These are phyloP conservation scores for Rhizopogon vulgaris DNA, from an alignment of 768 basidiomycete genomes.

Conservation along the genomic window DNA sequence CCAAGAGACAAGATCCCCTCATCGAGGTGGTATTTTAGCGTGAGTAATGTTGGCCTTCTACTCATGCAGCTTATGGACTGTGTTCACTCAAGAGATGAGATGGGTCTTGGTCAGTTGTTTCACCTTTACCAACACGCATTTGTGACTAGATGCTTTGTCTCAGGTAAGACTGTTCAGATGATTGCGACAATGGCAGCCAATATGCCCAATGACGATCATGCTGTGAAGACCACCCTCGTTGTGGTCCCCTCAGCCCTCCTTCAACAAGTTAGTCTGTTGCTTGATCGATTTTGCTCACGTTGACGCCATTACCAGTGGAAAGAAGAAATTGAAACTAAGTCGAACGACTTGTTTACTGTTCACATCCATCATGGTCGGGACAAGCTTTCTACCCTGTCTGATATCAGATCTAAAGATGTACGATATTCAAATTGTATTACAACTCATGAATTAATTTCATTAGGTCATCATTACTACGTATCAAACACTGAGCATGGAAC, in stretches of 20 bases:
- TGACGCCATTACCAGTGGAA: slow-evolving; percentile 45
- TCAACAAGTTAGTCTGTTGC: slow-evolving; percentile 42
- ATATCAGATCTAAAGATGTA: slow-evolving; percentile 51
- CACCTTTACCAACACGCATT: neutral
- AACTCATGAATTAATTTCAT: neutral
- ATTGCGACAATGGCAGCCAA: slow-evolving; percentile 75
- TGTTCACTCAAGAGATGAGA: slow-evolving; percentile 46
- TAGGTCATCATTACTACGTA: slow-evolving; percentile 76
- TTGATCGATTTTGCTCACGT: neutral
- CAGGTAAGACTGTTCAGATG: slow-evolving; percentile 73
- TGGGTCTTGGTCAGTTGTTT: slow-evolving; percentile 46
- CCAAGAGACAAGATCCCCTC: slow-evolving; percentile 41
- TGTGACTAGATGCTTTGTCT: neutral
- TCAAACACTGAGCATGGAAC: slow-evolving; percentile 61
- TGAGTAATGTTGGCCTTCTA: slow-evolving; percentile 18
- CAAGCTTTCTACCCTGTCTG: slow-evolving; percentile 50
- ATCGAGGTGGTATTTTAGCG: slow-evolving; percentile 64
- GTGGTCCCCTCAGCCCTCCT: slow-evolving; percentile 74
- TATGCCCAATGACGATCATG: slow-evolving; percentile 41
- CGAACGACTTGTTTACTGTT: slow-evolving; percentile 53
- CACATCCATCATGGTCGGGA: slow-evolving; percentile 70
- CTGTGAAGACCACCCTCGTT: slow-evolving; percentile 55
- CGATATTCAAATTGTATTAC: slow-evolving; percentile 4
- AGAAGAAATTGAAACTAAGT: slow-evolving; percentile 65
- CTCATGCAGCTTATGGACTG: slow-evolving; percentile 3